Base-by-base conservation (phyloP, 2,329 filamentous ascomycete species). In the Escovopsis sp. region DNA sequence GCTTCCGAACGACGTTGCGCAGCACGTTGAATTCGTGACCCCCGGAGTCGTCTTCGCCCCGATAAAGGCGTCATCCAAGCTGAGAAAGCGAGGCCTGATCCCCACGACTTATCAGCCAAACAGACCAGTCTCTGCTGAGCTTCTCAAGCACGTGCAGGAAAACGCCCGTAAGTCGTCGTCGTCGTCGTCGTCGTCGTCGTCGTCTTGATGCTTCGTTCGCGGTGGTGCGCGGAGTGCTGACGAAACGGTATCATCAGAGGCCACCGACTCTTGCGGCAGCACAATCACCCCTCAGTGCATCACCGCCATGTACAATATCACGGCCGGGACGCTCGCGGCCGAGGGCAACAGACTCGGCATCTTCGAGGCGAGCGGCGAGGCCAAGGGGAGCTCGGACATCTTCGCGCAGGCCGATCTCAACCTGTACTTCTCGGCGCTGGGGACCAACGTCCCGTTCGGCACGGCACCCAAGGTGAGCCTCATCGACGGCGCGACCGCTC, bases 281-380 rank as follows among this genome's bases (percentile, higher is more conserved):
- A 66, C 69, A 51, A 75, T 79, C 48, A 77, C 73, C 1, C 72
- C 73, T 0, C 64, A 65, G 36, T 80, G 75, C 49, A 62, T 76
- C 40, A 63, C 65, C 36, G 64, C 69, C 5, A 57, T 73, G 18
- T 72, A 69, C 49, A 52, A 59, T 3, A 64, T 67, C 40, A 63
- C 70, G 12, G 49, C 60, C 12, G 64, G 62, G 12, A 56, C 52
- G 3, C 56, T 56, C 7, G 41, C 46, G 30, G 45, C 54, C 59
- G 15, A 61, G 12, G 58, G 59, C 46, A 73, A 75, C 52, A 65
- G 60, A 23, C 64, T 69, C 38, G 71, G 69, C 33, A 66, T 76
- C 36, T 70, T 72, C 33, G 70, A 75, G 48, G 68, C 68, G 43
- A 65, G 59, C 10, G 63, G 62, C 26, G 66, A 75, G 47, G 64